These are phyloP conservation scores for Sonneratia caseolaris DNA, from an alignment of 345 rosid species.

Conservation along the genomic window DNA sequence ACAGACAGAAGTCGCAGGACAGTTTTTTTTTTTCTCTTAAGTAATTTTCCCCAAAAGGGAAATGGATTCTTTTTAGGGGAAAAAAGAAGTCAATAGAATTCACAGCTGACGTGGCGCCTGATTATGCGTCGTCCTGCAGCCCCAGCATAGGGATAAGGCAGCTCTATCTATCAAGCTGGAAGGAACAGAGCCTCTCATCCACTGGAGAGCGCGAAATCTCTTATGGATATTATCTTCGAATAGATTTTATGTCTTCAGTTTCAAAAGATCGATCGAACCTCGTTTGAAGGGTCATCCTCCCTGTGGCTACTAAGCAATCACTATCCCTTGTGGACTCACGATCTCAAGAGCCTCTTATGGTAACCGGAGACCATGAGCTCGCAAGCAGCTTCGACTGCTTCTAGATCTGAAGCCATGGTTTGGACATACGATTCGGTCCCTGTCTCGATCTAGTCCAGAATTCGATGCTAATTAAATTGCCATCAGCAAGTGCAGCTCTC, in stretches of 20 bases:
- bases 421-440: neutral
- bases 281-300: neutral
- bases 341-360: neutral
- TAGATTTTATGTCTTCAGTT: neutral
- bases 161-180: neutral
- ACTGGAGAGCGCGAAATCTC: neutral
- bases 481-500: neutral
- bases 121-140: neutral
- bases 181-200: neutral
- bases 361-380: neutral
- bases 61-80: neutral
- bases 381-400: neutral
- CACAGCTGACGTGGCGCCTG: constrained; percentile 9
- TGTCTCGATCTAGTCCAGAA: no score
- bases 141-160: constrained; percentile 7
- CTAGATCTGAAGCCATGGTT: neutral
- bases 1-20: no score
- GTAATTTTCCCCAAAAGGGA: neutral
- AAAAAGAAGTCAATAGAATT: neutral
- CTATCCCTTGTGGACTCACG: neutral
- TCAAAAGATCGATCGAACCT: neutral
- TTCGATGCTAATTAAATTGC: neutral
- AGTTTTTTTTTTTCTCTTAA: no score
- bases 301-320: neutral
- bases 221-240: constrained; percentile 4